Evolutionary conservation across 2,329 filamentous ascomycete genomes (phyloP), one percentile per base, ranked within the genome.

Genomic region (Claviceps paspali): DNA sequence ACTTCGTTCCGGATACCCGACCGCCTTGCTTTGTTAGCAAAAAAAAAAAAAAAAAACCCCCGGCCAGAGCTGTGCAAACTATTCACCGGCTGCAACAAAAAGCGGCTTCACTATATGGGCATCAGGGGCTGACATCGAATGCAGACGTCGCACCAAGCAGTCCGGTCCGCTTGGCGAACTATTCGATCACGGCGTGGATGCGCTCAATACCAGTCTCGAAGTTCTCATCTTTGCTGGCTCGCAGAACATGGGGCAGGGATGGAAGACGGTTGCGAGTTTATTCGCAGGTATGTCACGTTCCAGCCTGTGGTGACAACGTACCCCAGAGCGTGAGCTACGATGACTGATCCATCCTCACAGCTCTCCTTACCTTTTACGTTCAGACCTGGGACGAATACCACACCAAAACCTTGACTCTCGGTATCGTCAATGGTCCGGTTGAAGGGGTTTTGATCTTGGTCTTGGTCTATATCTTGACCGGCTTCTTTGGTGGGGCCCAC

Each of bases 341-440:
- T 11, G 5, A 22, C 14, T 11, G 12, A 37, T 18, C n/a, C 9
- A 35, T 28, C 12, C 8, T 19, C 5, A 21, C 43, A 85, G 80
- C 82, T 6, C 75, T 88, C 41, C 67, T 92, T 50, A 95, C 91
- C n/a, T 98, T 98, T 60, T 96, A 96, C 59, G 81, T 96, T 29
- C 91, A 96, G 58, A 96, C 91, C 24, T 98, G 91, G 91, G 91
- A 98, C 54, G 91, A 96, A 58, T 98, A 96, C 62, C 88, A 96
- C 63, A 98, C 91, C 36, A 87, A 95, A 59, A 91, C 87, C 3
- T 73, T 98, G 33, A 95, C 86, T 2, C 73, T 98, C 5, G 91
- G 91, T 41, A 65, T 96, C 44, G 70, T 98, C 47, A 95, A 88
- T 45, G 91, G 91, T 0, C 91, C 91, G 4, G 91, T 98, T 27